Base-by-base conservation (phyloP, 352 stramenopile genomes). In the Thraustochytrium striatum region DNA sequence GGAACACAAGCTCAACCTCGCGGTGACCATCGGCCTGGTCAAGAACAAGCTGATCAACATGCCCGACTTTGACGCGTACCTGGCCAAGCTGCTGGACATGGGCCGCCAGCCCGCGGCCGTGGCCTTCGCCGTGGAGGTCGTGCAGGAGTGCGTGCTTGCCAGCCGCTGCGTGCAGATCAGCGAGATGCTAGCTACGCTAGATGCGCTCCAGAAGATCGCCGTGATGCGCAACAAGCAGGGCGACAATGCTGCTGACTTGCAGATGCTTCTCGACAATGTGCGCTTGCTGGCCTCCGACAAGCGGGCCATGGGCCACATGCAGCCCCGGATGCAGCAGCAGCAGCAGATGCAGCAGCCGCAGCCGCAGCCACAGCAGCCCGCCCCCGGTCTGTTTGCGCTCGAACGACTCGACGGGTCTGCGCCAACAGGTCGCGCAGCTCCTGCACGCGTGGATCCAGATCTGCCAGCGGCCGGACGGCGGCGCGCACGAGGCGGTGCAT, bases 381-480 rank as follows among this genome's bases (percentile, higher is more conserved):
- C 36, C 79, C 25, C 35, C 53, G 9, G 32, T 69, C 28, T 72
- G 50, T 57, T 57, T 85, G 19, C 72, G 36, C 1, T 43, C 36
- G 7, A 87, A 84, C 41, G 89, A 92, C 62, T 86, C 88, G 50
- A 82, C 85, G 8, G 87, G 86, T 83, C 69, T 88, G 3, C 86
- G 86, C 38, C 84, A 91, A 55, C 87, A 93, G 65, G 88, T 95
- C 35, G 90, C 89, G 11, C 75, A 86, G 5, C 83, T 98, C 58
- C 84, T 99, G 69, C 94, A 99, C 73, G 91, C 97, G 84, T 99
- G 96, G 96, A 97, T 99, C 57, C 93, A 94, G 25, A 91, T 99
- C 55, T 96, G 97, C 82, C 97, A 91, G 83, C 94, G 89, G 13
- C 88, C 86, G 30, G 89, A 88, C 43, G 93, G 92, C 39, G 47